Percentiles rank a stretch among this genome's conserved stretches.
phyloP scores from a whole-genome alignment of 257 asterid genomes.

The Haberlea rhodopensis region DNA sequence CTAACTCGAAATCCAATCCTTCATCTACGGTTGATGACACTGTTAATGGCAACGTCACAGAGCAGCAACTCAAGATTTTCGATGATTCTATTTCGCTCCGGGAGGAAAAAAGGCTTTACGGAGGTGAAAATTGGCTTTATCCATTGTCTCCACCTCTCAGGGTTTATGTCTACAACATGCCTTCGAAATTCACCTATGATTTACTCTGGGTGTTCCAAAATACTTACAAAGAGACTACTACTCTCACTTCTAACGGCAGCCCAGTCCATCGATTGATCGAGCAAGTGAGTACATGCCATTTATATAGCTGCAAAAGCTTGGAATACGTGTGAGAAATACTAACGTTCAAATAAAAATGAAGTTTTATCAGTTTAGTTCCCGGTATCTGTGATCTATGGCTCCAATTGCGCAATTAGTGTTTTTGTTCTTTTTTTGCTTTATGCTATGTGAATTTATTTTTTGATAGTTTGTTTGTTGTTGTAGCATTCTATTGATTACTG shows the following conservation, averaged over 20 bases:
- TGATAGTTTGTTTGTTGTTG: slow-evolving; percentile 16
- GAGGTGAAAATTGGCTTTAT: slow-evolving; percentile 32
- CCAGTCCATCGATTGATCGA: slow-evolving; percentile 94
- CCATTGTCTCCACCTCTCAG: slow-evolving; percentile 40
- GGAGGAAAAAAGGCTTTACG: slow-evolving; percentile 52
- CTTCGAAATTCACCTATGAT: slow-evolving; percentile 84
- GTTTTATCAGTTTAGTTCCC: slow-evolving; percentile 10
- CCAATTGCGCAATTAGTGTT: not conserved
- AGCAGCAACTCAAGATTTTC: slow-evolving; percentile 38
- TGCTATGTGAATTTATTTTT: not conserved
- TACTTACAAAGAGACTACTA: slow-evolving; percentile 61
- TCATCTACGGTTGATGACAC: slow-evolving; percentile 40
- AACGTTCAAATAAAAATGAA: not conserved
- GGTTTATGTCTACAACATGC: slow-evolving; percentile 91
- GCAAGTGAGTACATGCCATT: slow-evolving; percentile 45
- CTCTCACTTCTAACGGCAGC: slow-evolving; percentile 93
- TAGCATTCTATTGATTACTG: slow-evolving; percentile 97
- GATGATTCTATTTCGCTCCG: slow-evolving; percentile 54
- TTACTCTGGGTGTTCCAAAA: slow-evolving; percentile 69
- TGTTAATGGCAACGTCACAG: slow-evolving; percentile 32
- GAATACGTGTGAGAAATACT: not conserved
- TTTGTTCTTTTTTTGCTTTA: not conserved
- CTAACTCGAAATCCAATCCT: slow-evolving; percentile 33
- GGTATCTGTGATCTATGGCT: slow-evolving; percentile 13
- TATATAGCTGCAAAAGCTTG: not conserved